Conservation (phyloP, 768 basidiomycete species). For the Naganishia onofrii region DNA sequence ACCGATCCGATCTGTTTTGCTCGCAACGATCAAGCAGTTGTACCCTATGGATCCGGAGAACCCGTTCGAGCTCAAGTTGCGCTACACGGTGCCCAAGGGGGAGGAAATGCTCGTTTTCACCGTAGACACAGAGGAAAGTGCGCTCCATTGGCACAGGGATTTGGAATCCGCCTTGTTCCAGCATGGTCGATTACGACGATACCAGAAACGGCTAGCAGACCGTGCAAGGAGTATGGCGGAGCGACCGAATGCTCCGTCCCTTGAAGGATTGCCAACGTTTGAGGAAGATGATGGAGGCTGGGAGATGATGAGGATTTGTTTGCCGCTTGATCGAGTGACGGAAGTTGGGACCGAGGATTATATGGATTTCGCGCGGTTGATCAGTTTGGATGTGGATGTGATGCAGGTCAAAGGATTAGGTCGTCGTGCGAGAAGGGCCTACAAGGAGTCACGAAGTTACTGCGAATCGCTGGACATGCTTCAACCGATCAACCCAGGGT, state of each 20-base stretch:
- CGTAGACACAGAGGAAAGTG: conserved; percentile 60
- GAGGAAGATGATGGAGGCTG: conserved; percentile 41
- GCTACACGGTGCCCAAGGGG: conserved; percentile 50
- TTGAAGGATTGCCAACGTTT: conserved; percentile 10
- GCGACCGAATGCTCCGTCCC: conserved; percentile 26
- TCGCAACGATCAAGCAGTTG: conserved; percentile 56
- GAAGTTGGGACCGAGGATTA: conserved; percentile 44
- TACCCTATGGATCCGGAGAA: conserved; percentile 56
- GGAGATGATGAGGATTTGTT: conserved; percentile 46
- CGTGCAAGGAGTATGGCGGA: conserved; percentile 17
- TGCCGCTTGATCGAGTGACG: conserved; percentile 47
- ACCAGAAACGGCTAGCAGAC: conserved; percentile 33
- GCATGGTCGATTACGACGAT: conserved; percentile 35
- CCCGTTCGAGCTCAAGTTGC: conserved; percentile 55
- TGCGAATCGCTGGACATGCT: conserved; percentile 10
- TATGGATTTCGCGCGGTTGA: conserved; percentile 46
- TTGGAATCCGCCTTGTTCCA: conserved; percentile 47
- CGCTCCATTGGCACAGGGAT: conserved; percentile 45
- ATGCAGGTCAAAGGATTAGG: conserved; percentile 17
- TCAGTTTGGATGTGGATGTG: conserved; percentile 43
- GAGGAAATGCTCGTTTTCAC: conserved; percentile 53
- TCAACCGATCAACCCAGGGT: conserved; percentile 26
- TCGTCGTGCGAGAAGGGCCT: neutral
- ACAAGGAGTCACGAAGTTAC: no score
- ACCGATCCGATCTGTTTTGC: conserved; percentile 59